Evolutionary conservation across 805 yeast species (phyloP), one percentile per base, ranked within the genome.

Genomic region (Suhomyces emberorum): DNA sequence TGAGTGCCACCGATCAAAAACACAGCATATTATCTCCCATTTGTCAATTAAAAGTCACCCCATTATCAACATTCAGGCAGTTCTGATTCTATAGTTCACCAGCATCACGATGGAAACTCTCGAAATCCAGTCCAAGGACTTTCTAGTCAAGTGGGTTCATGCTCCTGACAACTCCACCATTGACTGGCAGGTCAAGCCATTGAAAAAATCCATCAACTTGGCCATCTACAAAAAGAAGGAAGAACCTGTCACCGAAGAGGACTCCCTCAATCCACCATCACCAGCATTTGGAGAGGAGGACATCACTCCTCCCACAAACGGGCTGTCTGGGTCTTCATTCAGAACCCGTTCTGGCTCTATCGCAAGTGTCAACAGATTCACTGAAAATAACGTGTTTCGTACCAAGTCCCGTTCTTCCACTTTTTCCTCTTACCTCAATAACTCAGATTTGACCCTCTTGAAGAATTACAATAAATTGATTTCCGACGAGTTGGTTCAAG

Each of bases 81-180:
- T n/a, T n/a, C n/a, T n/a, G n/a, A n/a, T n/a, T n/a, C n/a, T n/a
- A n/a, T n/a, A n/a, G n/a, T n/a, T n/a, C n/a, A n/a, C n/a, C n/a
- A n/a, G n/a, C n/a, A n/a, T n/a, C 32, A 26, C 10, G 4, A 86
- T 88, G 96, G 98, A 91, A 61, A 81, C 88, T 2, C 74, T 93
- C 32, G 97, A 91, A 60, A 79, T 93, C 16, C 95, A 89, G 50
- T 81, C 95, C 33, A 84, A 87, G 58, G 83, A 93, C 39, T 91
- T 86, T 52, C 77, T 88, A 43, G 85, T 89, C 52, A 87, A 91
- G 49, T 93, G 98, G 98, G 79, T 89, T 37, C 76, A 79, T 43
- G 84, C 85, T 5, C 83, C 85, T 0, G 83, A 77, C 26, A 74
- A 79, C 40, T 74, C 81, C 20, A 57, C 70, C 14, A 74, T 91